Evolutionary conservation across 1,139 yeast genomes (phyloP).

Genomic region (Taphrina communis): DNA sequence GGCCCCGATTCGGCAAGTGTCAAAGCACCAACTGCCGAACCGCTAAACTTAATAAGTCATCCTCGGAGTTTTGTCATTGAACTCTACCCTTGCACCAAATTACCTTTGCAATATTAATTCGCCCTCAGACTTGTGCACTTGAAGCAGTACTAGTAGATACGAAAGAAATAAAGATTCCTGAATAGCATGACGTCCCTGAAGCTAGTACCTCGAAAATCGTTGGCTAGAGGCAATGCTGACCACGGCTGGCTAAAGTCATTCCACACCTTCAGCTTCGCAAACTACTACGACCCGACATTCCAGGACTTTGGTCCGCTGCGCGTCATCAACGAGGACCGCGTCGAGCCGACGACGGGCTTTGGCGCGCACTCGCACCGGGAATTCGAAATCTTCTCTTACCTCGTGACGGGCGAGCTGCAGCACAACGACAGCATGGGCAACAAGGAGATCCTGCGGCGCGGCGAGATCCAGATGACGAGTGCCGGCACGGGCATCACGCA

Average conservation of each 20-base stretch:
- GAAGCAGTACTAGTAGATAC: too few relatives aligned
- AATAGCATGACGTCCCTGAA: neutral
- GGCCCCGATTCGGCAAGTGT: neutral
- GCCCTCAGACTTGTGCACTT: too few relatives aligned
- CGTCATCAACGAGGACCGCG: conserved; percentile 41
- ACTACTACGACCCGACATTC: conserved; percentile 28
- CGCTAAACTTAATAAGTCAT: neutral
- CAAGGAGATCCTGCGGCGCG: conserved; percentile 34
- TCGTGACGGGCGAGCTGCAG: conserved; percentile 32
- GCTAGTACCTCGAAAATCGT: conserved; percentile 30
- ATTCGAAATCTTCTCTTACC: conserved; percentile 37
- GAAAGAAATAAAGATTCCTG: neutral
- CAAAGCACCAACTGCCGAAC: neutral
- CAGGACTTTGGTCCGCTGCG: conserved; percentile 34
- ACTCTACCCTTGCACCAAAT: too few relatives aligned
- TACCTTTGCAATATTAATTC: too few relatives aligned
- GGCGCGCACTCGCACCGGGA: conserved; percentile 39
- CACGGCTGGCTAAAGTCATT: conserved; percentile 41
- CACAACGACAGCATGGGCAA: conserved; percentile 42
- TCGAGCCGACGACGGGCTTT: conserved; percentile 37
- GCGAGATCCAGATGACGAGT: conserved; percentile 38
- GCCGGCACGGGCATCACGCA: conserved; percentile 42
- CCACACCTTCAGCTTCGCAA: conserved; percentile 39
- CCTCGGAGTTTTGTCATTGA: too few relatives aligned
- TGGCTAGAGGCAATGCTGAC: conserved; percentile 37